phyloP scores from a whole-genome alignment of 2,329 filamentous ascomycete genomes.

The Stachybotrys echinatus region DNA sequence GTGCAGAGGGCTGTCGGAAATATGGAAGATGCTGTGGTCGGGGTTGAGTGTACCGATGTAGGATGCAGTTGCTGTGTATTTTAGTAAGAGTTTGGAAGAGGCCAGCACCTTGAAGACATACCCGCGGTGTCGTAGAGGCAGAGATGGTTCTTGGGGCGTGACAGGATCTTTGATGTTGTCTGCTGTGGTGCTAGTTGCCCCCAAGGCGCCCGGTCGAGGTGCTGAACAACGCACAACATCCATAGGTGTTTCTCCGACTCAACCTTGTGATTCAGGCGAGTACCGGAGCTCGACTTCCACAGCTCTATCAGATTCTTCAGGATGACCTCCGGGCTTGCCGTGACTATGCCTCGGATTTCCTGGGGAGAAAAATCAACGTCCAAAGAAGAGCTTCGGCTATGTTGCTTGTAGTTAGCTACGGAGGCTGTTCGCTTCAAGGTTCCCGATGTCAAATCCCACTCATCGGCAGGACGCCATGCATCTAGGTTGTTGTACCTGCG shows the following conservation, averaged over 20 bases:
- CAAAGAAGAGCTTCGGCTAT: background rate
- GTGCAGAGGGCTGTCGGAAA: constrained; percentile 37
- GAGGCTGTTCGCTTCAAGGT: background rate
- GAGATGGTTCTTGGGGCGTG: constrained; percentile 27
- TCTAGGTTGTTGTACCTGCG: constrained; percentile 25
- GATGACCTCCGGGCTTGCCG: constrained; percentile 29
- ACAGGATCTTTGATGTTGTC: constrained; percentile 1
- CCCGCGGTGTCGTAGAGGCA: constrained; percentile 48
- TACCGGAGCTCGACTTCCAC: constrained; percentile 8
- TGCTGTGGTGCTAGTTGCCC: background rate
- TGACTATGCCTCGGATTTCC: constrained; percentile 9
- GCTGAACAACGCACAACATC: constrained; percentile 55
- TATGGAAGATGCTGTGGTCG: constrained; percentile 35
- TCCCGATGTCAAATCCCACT: constrained; percentile 27
- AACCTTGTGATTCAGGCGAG: constrained; percentile 16
- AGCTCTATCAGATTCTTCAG: constrained; percentile 46
- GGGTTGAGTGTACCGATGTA: constrained; percentile 42
- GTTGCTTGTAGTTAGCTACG: background rate
- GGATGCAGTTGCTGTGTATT: constrained; percentile 36
- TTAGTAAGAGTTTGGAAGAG: constrained; percentile 1
- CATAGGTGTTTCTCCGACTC: constrained; percentile 52
- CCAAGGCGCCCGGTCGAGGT: constrained; percentile 30
- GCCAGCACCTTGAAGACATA: constrained; percentile 14
- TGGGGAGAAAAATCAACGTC: background rate
- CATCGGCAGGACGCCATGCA: constrained; percentile 39